Conservation (phyloP, 352 stramenopile species). For the Thalassiosira livingstoniorum region DNA sequence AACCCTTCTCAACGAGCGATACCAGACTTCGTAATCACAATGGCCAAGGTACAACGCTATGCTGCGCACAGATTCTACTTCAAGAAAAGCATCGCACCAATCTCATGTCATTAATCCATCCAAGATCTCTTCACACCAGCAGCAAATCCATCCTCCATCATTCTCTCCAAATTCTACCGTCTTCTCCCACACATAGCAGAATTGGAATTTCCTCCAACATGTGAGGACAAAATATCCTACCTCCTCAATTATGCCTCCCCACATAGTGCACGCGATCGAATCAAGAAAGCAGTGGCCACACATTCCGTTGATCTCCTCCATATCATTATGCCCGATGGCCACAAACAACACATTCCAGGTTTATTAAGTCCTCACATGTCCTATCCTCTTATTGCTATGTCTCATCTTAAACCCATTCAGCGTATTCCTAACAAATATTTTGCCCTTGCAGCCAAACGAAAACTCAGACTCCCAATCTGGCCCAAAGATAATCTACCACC, state of each 20-base stretch:
- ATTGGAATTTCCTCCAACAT: not conserved
- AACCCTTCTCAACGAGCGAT: conserved; percentile 13
- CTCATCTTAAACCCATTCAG: too few species aligned
- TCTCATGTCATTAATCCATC: conserved; percentile 3
- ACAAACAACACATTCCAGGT: not conserved
- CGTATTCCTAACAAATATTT: too few species aligned
- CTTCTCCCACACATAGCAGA: conserved; percentile 19
- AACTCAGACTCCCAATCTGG: not conserved
- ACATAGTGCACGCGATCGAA: not conserved
- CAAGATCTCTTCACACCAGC: conserved; percentile 3
- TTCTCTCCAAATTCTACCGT: conserved; percentile 21
- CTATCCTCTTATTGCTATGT: too few species aligned
- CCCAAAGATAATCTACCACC: not conserved
- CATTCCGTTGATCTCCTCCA: not conserved
- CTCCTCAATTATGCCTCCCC: not conserved
- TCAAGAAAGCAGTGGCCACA: not conserved
- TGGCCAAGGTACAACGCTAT: conserved; percentile 10
- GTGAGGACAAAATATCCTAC: not conserved
- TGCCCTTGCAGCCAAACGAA: too few species aligned
- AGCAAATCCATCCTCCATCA: conserved; percentile 12
- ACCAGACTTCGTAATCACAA: conserved; percentile 51
- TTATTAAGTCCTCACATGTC: not conserved
- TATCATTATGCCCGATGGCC: not conserved
- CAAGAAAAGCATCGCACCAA: not conserved
- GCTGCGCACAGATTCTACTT: conserved; percentile 18